phyloP scores from a whole-genome alignment of 2,329 filamentous ascomycete genomes.

The Aspergillus neoniger region DNA sequence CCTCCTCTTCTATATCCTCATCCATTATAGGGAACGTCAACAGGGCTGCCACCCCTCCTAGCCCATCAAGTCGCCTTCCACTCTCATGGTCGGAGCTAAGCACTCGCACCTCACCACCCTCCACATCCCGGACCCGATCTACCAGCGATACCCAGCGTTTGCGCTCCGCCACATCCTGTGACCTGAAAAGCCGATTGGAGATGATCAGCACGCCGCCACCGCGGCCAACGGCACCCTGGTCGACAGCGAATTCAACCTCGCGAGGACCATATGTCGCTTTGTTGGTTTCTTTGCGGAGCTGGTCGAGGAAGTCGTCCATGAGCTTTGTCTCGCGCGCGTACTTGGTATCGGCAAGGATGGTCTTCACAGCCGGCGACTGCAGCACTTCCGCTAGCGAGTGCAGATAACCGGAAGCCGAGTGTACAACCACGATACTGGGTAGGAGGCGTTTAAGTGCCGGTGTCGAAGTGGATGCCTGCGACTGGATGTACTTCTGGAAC shows the following conservation, averaged over 20 bases:
- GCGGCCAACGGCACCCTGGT: constrained; percentile 82
- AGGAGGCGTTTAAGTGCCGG: constrained; percentile 68
- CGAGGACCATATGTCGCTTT: constrained; percentile 86
- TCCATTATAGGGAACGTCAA: constrained; percentile 85
- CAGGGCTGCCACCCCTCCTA: constrained; percentile 87
- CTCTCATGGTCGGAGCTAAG: constrained; percentile 94
- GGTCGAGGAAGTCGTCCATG: constrained; percentile 80
- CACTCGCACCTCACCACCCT: constrained; percentile 85
- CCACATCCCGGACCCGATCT: constrained; percentile 76
- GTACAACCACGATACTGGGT: constrained; percentile 65
- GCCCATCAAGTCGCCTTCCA: constrained; percentile 76
- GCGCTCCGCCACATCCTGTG: constrained; percentile 72
- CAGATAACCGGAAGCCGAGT: constrained; percentile 81
- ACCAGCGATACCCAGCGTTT: constrained; percentile 82
- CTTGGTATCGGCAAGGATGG: constrained; percentile 80
- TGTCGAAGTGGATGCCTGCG: constrained; percentile 62
- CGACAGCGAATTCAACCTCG: constrained; percentile 79
- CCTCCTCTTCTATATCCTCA: constrained; percentile 69
- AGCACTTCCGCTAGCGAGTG: constrained; percentile 88
- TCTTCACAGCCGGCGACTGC: constrained; percentile 74
- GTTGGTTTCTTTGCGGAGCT: constrained; percentile 80
- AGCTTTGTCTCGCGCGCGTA: constrained; percentile 79
- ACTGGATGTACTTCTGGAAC: constrained; percentile 74
- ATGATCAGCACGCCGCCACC: constrained; percentile 84
- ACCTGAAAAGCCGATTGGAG: constrained; percentile 84